Conservation (phyloP, 768 basidiomycete species). For the Cystobasidium onofrii region DNA sequence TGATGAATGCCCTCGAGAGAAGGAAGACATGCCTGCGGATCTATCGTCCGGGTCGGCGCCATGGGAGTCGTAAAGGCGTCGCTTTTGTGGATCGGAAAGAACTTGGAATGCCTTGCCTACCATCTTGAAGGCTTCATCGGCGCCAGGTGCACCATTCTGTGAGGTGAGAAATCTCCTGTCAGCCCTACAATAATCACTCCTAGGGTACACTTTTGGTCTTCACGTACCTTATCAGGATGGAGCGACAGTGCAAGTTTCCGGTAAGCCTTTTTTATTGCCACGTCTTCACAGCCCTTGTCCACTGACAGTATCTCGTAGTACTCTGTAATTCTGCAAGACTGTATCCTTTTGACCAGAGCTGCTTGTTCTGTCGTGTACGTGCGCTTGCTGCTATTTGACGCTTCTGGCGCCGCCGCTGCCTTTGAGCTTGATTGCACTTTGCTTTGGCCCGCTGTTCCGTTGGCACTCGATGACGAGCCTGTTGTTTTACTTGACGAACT, state of each 20-base stretch:
- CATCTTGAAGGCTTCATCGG: conserved; percentile 97
- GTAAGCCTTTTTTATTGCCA: conserved; percentile 53
- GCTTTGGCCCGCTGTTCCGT: neutral
- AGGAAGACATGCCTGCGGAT: conserved; percentile 65
- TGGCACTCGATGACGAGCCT: neutral
- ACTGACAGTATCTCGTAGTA: conserved; percentile 86
- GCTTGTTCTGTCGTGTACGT: conserved; percentile 70
- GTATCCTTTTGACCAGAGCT: conserved; percentile 73
- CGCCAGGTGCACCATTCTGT: conserved; percentile 93
- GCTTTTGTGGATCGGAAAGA: conserved; percentile 72
- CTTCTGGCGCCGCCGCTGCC: neutral
- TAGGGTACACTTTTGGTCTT: conserved; percentile 48
- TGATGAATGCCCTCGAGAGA: conserved; percentile 44
- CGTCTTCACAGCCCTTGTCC: conserved; percentile 71
- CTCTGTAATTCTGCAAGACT: conserved; percentile 73
- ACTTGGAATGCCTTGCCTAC: conserved; percentile 97
- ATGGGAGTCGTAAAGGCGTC: conserved; percentile 71
- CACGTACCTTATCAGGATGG: neutral
- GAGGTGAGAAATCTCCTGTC: conserved; percentile 59
- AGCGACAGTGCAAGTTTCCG: conserved; percentile 46
- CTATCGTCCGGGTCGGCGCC: conserved; percentile 57
- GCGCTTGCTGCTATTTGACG: conserved; percentile 13
- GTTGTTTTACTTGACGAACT: neutral
- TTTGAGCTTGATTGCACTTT: neutral
- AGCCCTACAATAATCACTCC: conserved; percentile 60